These are phyloP conservation scores for Aspergillus eucalypticola DNA, from an alignment of 2,329 filamentous ascomycete species.

Conservation along the genomic window DNA sequence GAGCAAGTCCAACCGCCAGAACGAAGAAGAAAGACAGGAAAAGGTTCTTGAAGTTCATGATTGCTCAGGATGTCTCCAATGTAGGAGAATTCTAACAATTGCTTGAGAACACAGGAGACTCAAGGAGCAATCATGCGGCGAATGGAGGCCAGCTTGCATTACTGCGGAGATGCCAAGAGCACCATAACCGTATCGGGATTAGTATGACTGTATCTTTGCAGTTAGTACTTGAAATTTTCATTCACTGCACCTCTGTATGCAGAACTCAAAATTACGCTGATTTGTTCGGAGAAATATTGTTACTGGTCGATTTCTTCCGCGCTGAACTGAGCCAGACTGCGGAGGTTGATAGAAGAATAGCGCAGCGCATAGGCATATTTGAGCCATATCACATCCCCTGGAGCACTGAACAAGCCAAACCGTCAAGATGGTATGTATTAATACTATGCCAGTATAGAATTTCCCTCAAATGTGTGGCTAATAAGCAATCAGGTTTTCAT, in stretches of 20 bases:
- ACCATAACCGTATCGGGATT: constrained; percentile 11
- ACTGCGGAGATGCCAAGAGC: constrained; percentile 25
- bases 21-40: constrained; percentile 71
- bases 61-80: constrained; percentile 21
- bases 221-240: not conserved
- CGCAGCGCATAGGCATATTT: constrained; percentile 13
- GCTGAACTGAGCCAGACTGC: constrained; percentile 18
- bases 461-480: constrained; percentile 6
- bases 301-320: constrained; percentile 36
- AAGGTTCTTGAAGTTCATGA: constrained; percentile 38
- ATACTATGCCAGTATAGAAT: not conserved
- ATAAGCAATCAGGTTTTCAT: constrained; percentile 70
- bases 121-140: constrained; percentile 7
- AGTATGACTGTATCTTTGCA: constrained; percentile 15
- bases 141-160: constrained; percentile 41
- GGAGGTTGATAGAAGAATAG: constrained; percentile 7
- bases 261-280: constrained; percentile 11
- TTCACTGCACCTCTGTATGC: not conserved
- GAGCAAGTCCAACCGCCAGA: constrained; percentile 67
- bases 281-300: constrained; percentile 36
- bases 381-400: constrained; percentile 12
- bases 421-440: constrained; percentile 34
- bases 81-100: constrained; percentile 17
- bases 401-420: constrained; percentile 2
- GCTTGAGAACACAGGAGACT: constrained; percentile 18